phyloP scores from a whole-genome alignment of 495 filamentous ascomycete species.

The Alectoria sarmentosa region DNA sequence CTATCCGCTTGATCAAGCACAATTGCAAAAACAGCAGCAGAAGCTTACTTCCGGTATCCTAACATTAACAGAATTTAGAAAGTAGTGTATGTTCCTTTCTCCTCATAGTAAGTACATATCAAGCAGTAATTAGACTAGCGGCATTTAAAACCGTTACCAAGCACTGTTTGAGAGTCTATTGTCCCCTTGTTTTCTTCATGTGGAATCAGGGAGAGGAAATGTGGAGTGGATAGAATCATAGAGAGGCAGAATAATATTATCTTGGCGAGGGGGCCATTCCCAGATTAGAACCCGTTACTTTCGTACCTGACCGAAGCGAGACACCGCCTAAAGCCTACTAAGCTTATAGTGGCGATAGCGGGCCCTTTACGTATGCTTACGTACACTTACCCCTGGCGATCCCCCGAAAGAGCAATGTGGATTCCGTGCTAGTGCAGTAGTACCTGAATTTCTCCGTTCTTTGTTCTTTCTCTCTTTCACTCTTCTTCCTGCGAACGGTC shows the following conservation, averaged over 20 bases:
- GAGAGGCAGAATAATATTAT: background rate
- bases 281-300: background rate
- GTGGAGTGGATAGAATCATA: too few relatives aligned
- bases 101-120: too few relatives aligned
- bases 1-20: background rate
- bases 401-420: background rate
- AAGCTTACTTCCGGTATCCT: background rate
- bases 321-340: background rate
- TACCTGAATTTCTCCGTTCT: background rate
- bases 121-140: too few relatives aligned
- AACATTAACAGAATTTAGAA: too few relatives aligned
- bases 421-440: too few relatives aligned
- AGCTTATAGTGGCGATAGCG: conserved; percentile 3
- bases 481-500: background rate
- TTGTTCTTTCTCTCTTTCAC: background rate
- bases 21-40: too few relatives aligned
- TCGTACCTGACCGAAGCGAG: conserved; percentile 3
- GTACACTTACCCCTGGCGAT: background rate
- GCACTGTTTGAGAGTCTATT: too few relatives aligned
- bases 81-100: too few relatives aligned
- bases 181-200: too few relatives aligned
- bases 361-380: background rate
- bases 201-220: background rate
- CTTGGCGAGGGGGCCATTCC: background rate
- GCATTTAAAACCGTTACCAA: too few relatives aligned